Evolutionary conservation across 176 grass and related monocot species (phyloP).

Genomic region (Metroxylon sagu): DNA sequence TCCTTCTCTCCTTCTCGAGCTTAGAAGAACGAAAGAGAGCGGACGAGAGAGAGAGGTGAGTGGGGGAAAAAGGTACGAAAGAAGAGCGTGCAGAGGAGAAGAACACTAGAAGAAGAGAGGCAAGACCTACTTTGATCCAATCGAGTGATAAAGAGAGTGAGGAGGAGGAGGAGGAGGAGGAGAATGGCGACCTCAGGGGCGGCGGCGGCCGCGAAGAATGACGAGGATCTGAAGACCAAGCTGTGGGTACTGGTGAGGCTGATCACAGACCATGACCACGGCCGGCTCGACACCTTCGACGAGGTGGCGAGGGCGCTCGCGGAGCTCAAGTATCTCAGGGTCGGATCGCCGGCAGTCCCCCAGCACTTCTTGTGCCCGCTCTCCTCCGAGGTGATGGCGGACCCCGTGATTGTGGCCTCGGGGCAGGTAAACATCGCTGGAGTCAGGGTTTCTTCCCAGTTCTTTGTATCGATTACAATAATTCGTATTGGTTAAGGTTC

Average conservation of each 20-base stretch:
- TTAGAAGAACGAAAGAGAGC: too few relatives aligned
- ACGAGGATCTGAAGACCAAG: conserved; percentile 28
- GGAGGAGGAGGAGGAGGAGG: too few relatives aligned
- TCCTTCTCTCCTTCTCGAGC: too few relatives aligned
- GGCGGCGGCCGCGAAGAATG: neutral
- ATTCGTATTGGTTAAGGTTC: neutral
- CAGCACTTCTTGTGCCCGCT: conserved; percentile 66
- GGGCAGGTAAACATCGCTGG: conserved; percentile 48
- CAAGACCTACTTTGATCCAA: too few relatives aligned
- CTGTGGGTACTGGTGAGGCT: conserved; percentile 33
- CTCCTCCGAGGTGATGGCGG: conserved; percentile 59
- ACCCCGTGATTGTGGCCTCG: conserved; percentile 68
- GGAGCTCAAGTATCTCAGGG: conserved; percentile 36
- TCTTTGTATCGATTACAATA: conserved; percentile 3
- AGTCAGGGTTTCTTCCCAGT: neutral
- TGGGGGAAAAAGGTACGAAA: too few relatives aligned
- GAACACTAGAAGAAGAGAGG: too few relatives aligned
- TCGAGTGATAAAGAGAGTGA: too few relatives aligned
- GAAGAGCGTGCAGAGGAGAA: too few relatives aligned
- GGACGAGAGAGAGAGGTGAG: too few relatives aligned
- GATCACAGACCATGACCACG: conserved; percentile 20
- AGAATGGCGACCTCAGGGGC: too few relatives aligned
- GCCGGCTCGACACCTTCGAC: conserved; percentile 29
- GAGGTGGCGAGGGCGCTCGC: conserved; percentile 44
- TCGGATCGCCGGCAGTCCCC: conserved; percentile 22